These are phyloP conservation scores for Pisolithus tinctorius DNA, from an alignment of 768 basidiomycete genomes.

Conservation along the genomic window DNA sequence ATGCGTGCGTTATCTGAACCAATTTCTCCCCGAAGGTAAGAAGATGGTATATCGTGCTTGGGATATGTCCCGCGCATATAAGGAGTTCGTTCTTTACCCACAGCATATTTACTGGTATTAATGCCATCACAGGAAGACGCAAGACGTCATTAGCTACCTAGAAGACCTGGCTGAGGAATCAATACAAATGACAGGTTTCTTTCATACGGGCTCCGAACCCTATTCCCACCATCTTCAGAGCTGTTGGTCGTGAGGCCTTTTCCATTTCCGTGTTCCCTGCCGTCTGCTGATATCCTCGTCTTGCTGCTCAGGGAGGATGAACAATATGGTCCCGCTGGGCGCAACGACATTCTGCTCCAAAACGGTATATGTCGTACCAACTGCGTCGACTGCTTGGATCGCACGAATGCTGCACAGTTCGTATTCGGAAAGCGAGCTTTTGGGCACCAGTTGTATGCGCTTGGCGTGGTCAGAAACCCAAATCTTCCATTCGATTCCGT, in stretches of 20 bases:
- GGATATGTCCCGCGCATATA: constrained; percentile 95
- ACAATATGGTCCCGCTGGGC: constrained; percentile 35
- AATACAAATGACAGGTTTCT: constrained; percentile 87
- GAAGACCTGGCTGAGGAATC: constrained; percentile 94
- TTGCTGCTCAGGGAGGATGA: constrained; percentile 18
- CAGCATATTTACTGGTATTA: neutral
- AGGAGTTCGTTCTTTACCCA: constrained; percentile 54
- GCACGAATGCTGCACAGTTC: constrained; percentile 95
- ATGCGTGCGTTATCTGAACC: constrained; percentile 90
- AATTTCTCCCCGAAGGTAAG: constrained; percentile 82
- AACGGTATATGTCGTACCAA: constrained; percentile 91
- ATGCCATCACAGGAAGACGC: constrained; percentile 61
- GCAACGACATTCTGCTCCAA: constrained; percentile 70
- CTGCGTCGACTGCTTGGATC: constrained; percentile 94
- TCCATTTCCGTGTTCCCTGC: neutral
- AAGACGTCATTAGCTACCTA: constrained; percentile 91
- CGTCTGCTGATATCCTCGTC: constrained; percentile 1
- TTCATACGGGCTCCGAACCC: constrained; percentile 89
- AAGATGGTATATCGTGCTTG: constrained; percentile 90
- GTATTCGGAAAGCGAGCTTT: constrained; percentile 93
- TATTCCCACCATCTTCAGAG: constrained; percentile 60
- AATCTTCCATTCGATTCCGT: constrained; percentile 89
- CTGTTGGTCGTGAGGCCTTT: constrained; percentile 25
- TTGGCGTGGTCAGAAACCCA: constrained; percentile 82
- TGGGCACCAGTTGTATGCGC: constrained; percentile 91